Evolutionary conservation across 2,329 filamentous ascomycete species (phyloP).

Genomic region (Colletotrichum coccodes): DNA sequence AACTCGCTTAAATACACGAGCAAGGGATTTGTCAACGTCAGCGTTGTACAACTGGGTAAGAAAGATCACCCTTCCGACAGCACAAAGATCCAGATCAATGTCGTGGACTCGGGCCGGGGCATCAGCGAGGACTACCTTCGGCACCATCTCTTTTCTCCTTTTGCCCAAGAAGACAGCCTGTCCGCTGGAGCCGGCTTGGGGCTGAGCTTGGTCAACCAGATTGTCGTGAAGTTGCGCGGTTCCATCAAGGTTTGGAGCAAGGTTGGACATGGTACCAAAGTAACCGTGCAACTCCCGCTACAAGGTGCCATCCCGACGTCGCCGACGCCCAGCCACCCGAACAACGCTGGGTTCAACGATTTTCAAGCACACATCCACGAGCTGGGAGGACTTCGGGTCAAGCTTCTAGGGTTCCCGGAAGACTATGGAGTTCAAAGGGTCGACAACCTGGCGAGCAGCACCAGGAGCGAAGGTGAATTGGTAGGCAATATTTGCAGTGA

Average conservation of each 20-base stretch:
- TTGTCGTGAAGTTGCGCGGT: constrained; percentile 68
- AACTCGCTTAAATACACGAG: constrained; percentile 71
- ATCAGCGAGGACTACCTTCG: constrained; percentile 72
- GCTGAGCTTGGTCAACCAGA: constrained; percentile 70
- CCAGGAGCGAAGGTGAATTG: constrained; percentile 32
- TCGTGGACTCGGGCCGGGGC: constrained; percentile 73
- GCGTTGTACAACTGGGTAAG: constrained; percentile 35
- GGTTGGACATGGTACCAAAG: constrained; percentile 47
- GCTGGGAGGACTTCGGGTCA: constrained; percentile 43
- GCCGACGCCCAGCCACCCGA: background rate
- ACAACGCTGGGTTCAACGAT: constrained; percentile 36
- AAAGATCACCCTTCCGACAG: background rate
- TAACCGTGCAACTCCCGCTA: constrained; percentile 45
- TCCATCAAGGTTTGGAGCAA: constrained; percentile 65
- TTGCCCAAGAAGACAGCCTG: constrained; percentile 71
- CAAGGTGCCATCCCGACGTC: constrained; percentile 5
- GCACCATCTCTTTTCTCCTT: constrained; percentile 70
- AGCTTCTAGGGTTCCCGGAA: constrained; percentile 36
- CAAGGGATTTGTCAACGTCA: constrained; percentile 43
- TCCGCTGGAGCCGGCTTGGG: constrained; percentile 72
- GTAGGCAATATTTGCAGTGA: constrained; percentile 41
- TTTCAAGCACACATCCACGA: constrained; percentile 42
- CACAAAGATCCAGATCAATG: constrained; percentile 49
- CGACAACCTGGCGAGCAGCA: constrained; percentile 7
- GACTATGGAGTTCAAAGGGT: background rate